Conservation (phyloP, 2,329 filamentous ascomycete genomes). For the Parastagonospora avenae region DNA sequence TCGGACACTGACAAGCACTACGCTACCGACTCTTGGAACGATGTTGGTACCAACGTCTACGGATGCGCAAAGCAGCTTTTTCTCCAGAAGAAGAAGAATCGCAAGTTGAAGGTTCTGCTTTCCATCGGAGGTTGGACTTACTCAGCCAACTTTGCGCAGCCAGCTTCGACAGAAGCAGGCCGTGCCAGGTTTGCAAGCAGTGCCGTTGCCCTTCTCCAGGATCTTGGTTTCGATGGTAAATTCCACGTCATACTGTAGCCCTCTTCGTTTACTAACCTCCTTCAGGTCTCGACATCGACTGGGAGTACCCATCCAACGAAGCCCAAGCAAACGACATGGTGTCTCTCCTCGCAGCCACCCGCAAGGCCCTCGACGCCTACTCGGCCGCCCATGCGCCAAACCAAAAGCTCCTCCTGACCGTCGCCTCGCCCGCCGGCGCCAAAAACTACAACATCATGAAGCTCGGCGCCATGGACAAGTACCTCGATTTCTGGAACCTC, state of each 20-base stretch:
- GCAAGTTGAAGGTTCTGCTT: conserved; percentile 45
- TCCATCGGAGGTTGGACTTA: conserved; percentile 49
- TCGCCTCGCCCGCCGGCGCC: conserved; percentile 53
- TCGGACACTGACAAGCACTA: conserved; percentile 48
- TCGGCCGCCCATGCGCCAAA: conserved; percentile 45
- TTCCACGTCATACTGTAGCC: background rate
- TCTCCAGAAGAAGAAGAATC: conserved; percentile 43
- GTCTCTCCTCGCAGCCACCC: conserved; percentile 34
- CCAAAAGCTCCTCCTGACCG: conserved; percentile 53
- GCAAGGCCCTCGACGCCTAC: conserved; percentile 49
- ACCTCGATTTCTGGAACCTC: conserved; percentile 62
- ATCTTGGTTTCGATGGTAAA: conserved; percentile 45
- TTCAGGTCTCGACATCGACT: conserved; percentile 43
- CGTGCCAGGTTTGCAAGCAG: conserved; percentile 41
- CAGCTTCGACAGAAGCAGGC: conserved; percentile 37
- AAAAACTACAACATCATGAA: conserved; percentile 51
- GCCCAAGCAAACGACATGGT: conserved; percentile 43
- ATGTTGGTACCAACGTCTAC: conserved; percentile 46
- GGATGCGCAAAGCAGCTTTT: conserved; percentile 46
- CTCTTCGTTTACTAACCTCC: background rate
- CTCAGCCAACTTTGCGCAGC: conserved; percentile 42
- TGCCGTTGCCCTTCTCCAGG: conserved; percentile 37
- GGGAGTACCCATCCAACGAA: conserved; percentile 42
- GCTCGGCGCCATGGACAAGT: conserved; percentile 52
- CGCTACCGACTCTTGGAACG: conserved; percentile 45